A percentile compares a stretch with the other conserved stretches of the same genome.
Conservation (phyloP, 371 early-diverging fungal species). For the Rhizopus sp. region DNA sequence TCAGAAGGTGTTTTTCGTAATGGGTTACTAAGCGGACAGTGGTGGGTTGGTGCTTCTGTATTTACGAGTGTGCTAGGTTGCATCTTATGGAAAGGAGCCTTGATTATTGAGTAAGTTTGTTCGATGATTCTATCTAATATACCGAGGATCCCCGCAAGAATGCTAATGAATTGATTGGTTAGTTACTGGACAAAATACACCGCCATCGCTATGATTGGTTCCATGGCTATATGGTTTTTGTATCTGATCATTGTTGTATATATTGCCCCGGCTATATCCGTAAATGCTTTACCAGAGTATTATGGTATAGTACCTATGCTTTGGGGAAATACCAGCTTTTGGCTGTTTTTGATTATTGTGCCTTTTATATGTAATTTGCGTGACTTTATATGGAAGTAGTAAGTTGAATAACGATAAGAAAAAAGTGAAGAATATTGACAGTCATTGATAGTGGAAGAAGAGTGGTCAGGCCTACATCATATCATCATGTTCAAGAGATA, state of each 20-base stretch:
- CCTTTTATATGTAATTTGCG: conserved; percentile 75
- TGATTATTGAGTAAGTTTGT: conserved; percentile 64
- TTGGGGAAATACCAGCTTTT: conserved; percentile 72
- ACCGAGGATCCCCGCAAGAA: conserved; percentile 1
- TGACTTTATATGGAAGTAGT: conserved; percentile 90
- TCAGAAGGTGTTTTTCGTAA: conserved; percentile 28
- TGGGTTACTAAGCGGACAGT: conserved; percentile 68
- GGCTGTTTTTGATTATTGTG: conserved; percentile 76
- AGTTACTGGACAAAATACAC: conserved; percentile 82
- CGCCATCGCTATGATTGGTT: conserved; percentile 73
- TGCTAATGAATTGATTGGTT: conserved; percentile 1
- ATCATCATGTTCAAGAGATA: conserved; percentile 97
- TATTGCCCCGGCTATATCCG: conserved; percentile 62
- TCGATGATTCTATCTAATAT: not conserved
- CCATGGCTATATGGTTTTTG: conserved; percentile 82
- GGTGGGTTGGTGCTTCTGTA: conserved; percentile 72
- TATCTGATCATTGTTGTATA: conserved; percentile 77
- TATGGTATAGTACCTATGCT: conserved; percentile 66
- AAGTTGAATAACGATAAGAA: conserved; percentile 24
- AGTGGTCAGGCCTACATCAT: conserved; percentile 57
- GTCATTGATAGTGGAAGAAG: conserved; percentile 21
- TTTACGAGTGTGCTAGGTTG: conserved; percentile 75
- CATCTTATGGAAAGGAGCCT: conserved; percentile 77
- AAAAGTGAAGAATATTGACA: not conserved
- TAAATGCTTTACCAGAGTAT: conserved; percentile 72